Evolutionary conservation across 129 eudicot genomes (phyloP), one percentile per base, ranked within the genome.

Genomic region (Kitagawia praeruptora): DNA sequence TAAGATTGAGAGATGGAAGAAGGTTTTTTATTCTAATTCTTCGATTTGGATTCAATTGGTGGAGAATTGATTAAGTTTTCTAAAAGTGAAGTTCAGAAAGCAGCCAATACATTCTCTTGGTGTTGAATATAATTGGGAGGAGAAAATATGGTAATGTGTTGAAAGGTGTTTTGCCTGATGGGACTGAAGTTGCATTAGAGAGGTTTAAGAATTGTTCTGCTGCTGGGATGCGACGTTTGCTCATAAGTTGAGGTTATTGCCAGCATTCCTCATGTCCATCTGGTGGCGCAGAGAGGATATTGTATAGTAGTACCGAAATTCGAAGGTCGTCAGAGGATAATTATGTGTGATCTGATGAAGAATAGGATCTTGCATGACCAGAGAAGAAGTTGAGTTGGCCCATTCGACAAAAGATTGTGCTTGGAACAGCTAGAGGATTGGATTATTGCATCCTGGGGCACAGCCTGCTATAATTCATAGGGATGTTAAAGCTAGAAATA

Each of bases 141-240:
- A 96, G 98, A 75, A 96, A 96, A 45, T 95, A 95, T 69, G 98
- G 98, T 56, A 92, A 95, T 79, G 98, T 95, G 25, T 95, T 90
- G 80, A 90, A 89, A 85, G 98, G 96, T 8, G 85, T 87, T n/a
- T 66, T 95, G 23, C 81, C 86, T 0, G 96, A 95, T 75, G 94
- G 91, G 16, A 73, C 94, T 0, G 97, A 92, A 77, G 93, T 95
- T 49, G 98, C 98, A 4, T 76, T 95, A 80, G 92, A 95, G 78
- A 88, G 98, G 82, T 92, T 95, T 80, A 92, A 95, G 77, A 94
- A 94, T 74, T 88, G 93, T 38, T 94, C 98, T 0, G 93, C 88
- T 1, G 84, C 98, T 0, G 98, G 5, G 97, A 94, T 48, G 88
- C 83, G 1, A 85, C 76, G 37, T 94, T 91, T 69, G 85, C 96